Evolutionary conservation across 495 filamentous ascomycete genomes (phyloP), one percentile per base, ranked within the genome.

Genomic region (Penicillium robsamsonii): DNA sequence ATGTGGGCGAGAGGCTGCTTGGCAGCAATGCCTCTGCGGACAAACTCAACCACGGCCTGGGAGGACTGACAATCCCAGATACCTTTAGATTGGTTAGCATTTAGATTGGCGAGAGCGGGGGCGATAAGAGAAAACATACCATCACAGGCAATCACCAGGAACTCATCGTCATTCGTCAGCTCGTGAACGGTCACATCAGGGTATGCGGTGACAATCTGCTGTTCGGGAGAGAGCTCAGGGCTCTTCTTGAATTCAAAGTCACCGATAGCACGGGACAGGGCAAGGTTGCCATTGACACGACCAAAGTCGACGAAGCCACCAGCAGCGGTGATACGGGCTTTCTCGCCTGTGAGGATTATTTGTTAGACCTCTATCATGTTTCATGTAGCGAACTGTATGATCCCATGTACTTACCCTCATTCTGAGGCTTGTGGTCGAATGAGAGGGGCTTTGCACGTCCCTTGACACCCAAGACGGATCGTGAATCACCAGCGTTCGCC

Each of bases 221-320:
- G 88, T 67, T 98, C 95, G 30, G 95, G 94, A 10, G 92, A 86
- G 43, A 98, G 84, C 61, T 96, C 92, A 56, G 92, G 88, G 72
- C 93, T 96, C 81, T 97, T 97, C 84, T 98, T 98, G 82, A 98
- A 98, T 71, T 98, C 94, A 67, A 98, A 98, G 75, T 98, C 94
- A 60, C 94, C 94, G 66, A 98, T 97, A 60, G 94, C 94, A 68
- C 94, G 87, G 46, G 95, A 97, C 38, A 98, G 80, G n/a, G 94
- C 94, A 46, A 98, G 85, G 70, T 98, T 98, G 63, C 94, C 94
- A 70, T 98, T 98, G 60, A 98, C 94, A 67, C 94, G 89, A 47
- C 92, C 94, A 66, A 97, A 98, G 75, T 98, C 94, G 62, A 98
- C 94, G 67, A 98, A 98, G 44, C 94, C 94, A 64, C 94, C 94